Base-by-base conservation (phyloP, 2,329 filamentous ascomycete genomes). In the Didymella arachidicola region DNA sequence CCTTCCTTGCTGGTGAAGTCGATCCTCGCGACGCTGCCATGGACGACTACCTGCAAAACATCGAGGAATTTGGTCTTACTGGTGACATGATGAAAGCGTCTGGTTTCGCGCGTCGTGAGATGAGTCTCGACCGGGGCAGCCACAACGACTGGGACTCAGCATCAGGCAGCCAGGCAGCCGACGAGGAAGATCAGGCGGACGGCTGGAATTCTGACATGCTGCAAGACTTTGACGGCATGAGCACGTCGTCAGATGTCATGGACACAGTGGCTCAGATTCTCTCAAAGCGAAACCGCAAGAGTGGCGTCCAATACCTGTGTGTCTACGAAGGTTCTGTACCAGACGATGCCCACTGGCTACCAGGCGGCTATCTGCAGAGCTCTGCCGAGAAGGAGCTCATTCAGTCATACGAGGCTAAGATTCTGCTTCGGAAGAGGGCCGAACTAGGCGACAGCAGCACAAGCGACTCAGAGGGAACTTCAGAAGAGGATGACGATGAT, bases 31-130 rank as follows among this genome's bases (percentile, higher is more conserved):
- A 71, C 42, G 67, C 68, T 1, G 79, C 87, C 41, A 77, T 88
- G 65, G 84, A 85, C 1, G 90, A 93, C 68, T 93, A 93, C 66
- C 88, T 92, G 68, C 83, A 85, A 42, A 91, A 92, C 61, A 81
- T 91, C 68, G 77, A 77, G 18, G 81, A 81, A 1, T 81, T 82
- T 46, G 80, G 79, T 3, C 61, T 71, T 46, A 69, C 70, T 18
- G 71, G 74, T 14, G 72, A 73, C 25, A 54, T 70, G 43, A 39
- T 68, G 19, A 59, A 62, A n/a, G 56, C 65, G 2, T 65, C 67
- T 32, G 63, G 60, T 11, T 77, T 77, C 51, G 64, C 66, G n/a
- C 66, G 62, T n/a, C 69, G 75, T 10, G 66, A 71, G n/a, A 67
- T 77, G 67, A 70, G 72, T 45, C 64, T 77, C 7, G 69, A 71